Conservation (phyloP, 2,329 filamentous ascomycete genomes). For the Ophiostoma sp. region DNA sequence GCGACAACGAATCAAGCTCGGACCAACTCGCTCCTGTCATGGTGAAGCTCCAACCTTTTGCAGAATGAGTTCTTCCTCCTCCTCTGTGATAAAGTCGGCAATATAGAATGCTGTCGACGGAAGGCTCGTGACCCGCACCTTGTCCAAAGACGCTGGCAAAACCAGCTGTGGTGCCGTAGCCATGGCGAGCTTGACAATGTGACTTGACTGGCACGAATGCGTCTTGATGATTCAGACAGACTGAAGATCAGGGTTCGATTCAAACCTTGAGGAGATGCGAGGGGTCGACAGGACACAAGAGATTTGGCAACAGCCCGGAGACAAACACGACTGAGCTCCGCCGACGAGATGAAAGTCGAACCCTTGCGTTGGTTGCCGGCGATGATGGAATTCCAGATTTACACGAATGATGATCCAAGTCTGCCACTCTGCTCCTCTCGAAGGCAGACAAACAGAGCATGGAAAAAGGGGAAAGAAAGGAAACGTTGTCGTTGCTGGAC, state of each 20-base stretch:
- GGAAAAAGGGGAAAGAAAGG: not conserved
- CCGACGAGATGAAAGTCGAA: not conserved
- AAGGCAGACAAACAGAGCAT: not conserved
- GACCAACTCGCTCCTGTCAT: not conserved
- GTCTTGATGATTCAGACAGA: not conserved
- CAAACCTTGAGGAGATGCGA: not conserved
- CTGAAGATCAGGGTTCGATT: not conserved
- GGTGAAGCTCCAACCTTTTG: constrained; percentile 51
- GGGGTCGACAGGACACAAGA: not conserved
- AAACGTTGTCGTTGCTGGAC: no score
- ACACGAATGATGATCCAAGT: constrained; percentile 10
- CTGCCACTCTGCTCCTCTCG: not conserved
- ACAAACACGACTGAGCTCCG: not conserved
- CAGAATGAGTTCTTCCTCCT: constrained; percentile 67
- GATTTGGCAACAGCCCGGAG: not conserved
- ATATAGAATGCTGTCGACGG: constrained; percentile 75
- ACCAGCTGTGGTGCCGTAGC: not conserved
- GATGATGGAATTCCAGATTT: constrained; percentile 8
- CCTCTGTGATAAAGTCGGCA: constrained; percentile 69
- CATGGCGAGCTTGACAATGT: not conserved
- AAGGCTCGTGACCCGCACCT: constrained; percentile 48
- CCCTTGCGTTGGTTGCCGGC: not conserved
- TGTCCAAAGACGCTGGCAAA: constrained; percentile 47
- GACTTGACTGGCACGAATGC: not conserved
- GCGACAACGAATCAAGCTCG: not conserved